These are phyloP conservation scores for Phalaenopsis aphrodite DNA, from an alignment of 106 monocot genomes.

Conservation along the genomic window DNA sequence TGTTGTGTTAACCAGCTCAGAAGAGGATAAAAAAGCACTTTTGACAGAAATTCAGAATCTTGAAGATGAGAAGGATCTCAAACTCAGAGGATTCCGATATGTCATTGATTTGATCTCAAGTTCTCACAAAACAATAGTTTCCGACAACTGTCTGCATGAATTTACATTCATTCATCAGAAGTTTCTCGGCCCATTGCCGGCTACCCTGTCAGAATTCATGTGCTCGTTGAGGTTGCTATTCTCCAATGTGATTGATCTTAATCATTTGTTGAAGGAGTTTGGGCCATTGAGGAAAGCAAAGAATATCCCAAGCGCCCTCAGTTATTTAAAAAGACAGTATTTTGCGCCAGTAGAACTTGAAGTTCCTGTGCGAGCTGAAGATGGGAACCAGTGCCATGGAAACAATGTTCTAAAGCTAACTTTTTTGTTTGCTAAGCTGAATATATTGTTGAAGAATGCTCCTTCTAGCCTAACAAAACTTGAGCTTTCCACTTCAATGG, in stretches of 20 bases:
- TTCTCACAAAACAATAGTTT: constrained; percentile 73
- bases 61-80: constrained; percentile 64
- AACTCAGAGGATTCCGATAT: constrained; percentile 78
- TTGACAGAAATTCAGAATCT: constrained; percentile 60
- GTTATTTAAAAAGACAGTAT: constrained; percentile 60
- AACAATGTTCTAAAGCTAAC: constrained; percentile 54
- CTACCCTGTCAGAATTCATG: constrained; percentile 64
- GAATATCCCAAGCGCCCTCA: constrained; percentile 45
- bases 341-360: constrained; percentile 59
- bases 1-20: constrained; percentile 61
- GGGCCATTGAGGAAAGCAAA: constrained; percentile 63
- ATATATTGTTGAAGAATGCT: constrained; percentile 10
- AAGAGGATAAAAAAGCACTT: constrained; percentile 72
- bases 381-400: constrained; percentile 35
- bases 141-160: constrained; percentile 71
- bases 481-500: constrained; percentile 9
- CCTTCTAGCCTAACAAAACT: not conserved
- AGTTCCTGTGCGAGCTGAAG: constrained; percentile 40
- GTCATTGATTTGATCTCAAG: constrained; percentile 74
- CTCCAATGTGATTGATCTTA: constrained; percentile 59
- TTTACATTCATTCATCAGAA: constrained; percentile 71
- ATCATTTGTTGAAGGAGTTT: constrained; percentile 68
- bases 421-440: constrained; percentile 49
- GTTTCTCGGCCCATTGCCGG: constrained; percentile 67
- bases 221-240: constrained; percentile 76